Evolutionary conservation across 78 protist species (phyloP), one percentile per base, ranked within the genome.

Genomic region (Mastigamoeba balamuthi): DNA sequence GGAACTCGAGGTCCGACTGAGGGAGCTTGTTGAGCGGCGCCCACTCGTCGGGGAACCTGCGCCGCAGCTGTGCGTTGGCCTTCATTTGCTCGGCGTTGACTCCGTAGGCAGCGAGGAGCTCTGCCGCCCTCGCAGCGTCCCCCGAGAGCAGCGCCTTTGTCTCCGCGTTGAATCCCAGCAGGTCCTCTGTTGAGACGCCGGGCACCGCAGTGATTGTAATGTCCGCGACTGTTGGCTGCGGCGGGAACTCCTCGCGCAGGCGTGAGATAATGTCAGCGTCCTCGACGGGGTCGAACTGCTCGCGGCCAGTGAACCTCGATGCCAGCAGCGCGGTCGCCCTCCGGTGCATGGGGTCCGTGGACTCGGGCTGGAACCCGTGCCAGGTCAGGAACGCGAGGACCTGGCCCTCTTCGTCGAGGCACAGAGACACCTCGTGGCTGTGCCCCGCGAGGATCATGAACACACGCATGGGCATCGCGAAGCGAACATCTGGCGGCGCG

Each of bases 401-500:
- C 39, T 81, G 86, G 23, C 86, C 86, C 35, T 81, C 86, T 43
- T 81, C 80, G 37, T 81, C 86, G 17, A 81, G 74, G 3, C 82
- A 81, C 43, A 81, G 17, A 29, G 86, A 69, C 6, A 81, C 86
- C 27, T 81, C 86, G 27, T 74, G 38, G 33, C 69, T 69, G 58
- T 81, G 86, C 10, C 86, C 86, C 4, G 48, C 27, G 17, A 81
- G 37, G 36, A 81, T 81, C 1, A 74, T 44, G 64, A 81, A 81
- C 6, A 76, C 74, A 40, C 86, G 42, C 86, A 81, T 81, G 0
- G 76, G 78, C 86, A 77, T 74, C 3, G 86, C 80, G 37, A 81
- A 81, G 25, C 86, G 6, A 8, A 81, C 86, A 66, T 81, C 86
- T 4, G 86, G 86, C 9, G 86, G 86, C 10, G 86, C 82, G 17